Percentiles rank a stretch among this genome's conserved stretches.
These are phyloP conservation scores for Tricholoma saponaceum DNA, from an alignment of 768 basidiomycete genomes.

Conservation along the genomic window DNA sequence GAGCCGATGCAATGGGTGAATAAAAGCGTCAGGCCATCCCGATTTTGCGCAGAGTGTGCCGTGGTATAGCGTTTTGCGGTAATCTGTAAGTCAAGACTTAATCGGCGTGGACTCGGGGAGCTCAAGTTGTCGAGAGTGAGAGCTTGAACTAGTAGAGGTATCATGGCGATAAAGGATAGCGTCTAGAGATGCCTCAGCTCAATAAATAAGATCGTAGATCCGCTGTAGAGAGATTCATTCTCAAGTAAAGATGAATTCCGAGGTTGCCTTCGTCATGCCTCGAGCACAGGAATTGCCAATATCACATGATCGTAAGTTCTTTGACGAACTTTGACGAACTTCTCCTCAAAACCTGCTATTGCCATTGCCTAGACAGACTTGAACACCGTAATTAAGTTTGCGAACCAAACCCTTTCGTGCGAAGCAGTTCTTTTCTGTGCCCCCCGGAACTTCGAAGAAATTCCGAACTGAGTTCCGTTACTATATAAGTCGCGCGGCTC, in stretches of 20 bases:
- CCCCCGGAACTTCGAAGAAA: background rate
- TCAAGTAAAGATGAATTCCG: background rate
- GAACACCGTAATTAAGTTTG: background rate
- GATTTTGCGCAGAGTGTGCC: slow-evolving; percentile 19
- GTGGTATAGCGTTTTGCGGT: slow-evolving; percentile 43
- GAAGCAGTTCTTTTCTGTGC: background rate
- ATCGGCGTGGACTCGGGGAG: too few relatives aligned
- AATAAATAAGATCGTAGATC: background rate
- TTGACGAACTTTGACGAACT: too few relatives aligned
- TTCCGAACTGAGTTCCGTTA: background rate
- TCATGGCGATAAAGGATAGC: background rate
- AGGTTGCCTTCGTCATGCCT: too few relatives aligned
- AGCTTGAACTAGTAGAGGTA: background rate
- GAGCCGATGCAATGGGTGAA: slow-evolving; percentile 46
- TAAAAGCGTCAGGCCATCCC: slow-evolving; percentile 37
- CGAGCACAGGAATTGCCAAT: too few relatives aligned
- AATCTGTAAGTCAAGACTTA: slow-evolving; percentile 33
- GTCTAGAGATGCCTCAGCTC: background rate
- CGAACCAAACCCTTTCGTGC: background rate
- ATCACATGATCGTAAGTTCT: background rate
- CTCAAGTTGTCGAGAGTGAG: background rate
- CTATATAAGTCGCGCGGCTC: too few relatives aligned
- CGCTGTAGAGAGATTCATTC: background rate
- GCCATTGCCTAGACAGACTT: background rate
- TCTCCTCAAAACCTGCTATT: too few relatives aligned